Evolutionary conservation across 169 alveolate genomes (phyloP).

Genomic region (Plasmodium ovale): DNA sequence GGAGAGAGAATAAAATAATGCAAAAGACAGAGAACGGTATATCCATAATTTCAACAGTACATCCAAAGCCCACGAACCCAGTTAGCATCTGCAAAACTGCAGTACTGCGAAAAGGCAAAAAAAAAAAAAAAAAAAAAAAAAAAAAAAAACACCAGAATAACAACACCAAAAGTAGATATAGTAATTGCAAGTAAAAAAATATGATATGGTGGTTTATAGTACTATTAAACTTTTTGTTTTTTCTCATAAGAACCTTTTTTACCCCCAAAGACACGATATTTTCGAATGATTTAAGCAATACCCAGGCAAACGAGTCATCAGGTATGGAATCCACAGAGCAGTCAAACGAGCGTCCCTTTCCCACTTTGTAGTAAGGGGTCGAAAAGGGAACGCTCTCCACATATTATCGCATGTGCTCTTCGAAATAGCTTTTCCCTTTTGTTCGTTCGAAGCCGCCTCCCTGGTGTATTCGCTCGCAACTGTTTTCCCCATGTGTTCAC

Average conservation of each 20-base stretch:
- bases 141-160: conserved; percentile 2
- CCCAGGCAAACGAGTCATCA: conserved; percentile 9
- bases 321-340: conserved; percentile 11
- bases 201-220: conserved; percentile 77
- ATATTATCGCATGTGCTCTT: too few relatives aligned
- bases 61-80: too few relatives aligned
- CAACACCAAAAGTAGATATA: neutral
- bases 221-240: conserved; percentile 72
- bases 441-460: too few relatives aligned
- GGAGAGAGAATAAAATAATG: neutral
- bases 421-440: too few relatives aligned
- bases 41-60: too few relatives aligned
- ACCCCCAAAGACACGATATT: conserved; percentile 57
- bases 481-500: neutral
- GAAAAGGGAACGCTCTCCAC: too few relatives aligned
- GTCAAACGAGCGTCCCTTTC: neutral
- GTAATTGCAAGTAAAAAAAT: conserved; percentile 18
- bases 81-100: too few relatives aligned
- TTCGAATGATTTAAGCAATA: conserved; percentile 32
- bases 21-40: neutral
- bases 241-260: conserved; percentile 71
- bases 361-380: too few relatives aligned
- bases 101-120: neutral
- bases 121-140: conserved; percentile 10
- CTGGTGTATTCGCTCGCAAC: neutral